Percentiles rank a stretch among this genome's conserved stretches.
phyloP scores from a whole-genome alignment of 805 yeast genomes.

The Pichia nakasei region DNA sequence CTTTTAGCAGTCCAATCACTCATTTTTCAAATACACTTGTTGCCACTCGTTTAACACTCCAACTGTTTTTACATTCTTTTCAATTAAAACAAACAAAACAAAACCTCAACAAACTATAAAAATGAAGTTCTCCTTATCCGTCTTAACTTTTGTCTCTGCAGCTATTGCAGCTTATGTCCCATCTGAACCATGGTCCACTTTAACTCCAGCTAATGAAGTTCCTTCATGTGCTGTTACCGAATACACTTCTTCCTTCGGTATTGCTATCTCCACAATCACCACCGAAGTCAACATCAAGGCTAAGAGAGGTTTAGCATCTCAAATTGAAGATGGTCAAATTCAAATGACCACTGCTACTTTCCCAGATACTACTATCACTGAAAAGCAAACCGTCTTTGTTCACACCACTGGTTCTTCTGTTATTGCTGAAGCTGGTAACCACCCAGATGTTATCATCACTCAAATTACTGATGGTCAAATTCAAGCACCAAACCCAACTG shows the following conservation, averaged over 20 bases:
- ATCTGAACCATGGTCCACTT: slow-evolving; percentile 60
- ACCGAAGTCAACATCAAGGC: slow-evolving; percentile 29
- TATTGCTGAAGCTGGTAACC: slow-evolving; percentile 25
- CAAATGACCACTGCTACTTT: slow-evolving; percentile 30
- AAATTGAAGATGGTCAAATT: slow-evolving; percentile 41
- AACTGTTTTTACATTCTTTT: not conserved
- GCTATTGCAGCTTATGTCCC: slow-evolving; percentile 58
- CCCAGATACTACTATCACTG: slow-evolving; percentile 10
- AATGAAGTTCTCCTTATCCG: slow-evolving; percentile 11
- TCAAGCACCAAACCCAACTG: slow-evolving; percentile 30
- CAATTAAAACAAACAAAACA: not conserved
- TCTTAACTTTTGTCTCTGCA: slow-evolving; percentile 38
- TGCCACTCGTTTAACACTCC: not conserved
- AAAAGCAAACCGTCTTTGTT: slow-evolving; percentile 27
- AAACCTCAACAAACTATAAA: not conserved
- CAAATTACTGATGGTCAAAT: slow-evolving; percentile 36
- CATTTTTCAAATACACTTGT: not conserved
- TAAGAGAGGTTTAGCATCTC: slow-evolving; percentile 26
- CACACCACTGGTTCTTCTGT: slow-evolving; percentile 25
- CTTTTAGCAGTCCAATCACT: not conserved
- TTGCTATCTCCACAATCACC: slow-evolving; percentile 51
- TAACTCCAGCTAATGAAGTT: slow-evolving; percentile 48
- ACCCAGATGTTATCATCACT: slow-evolving; percentile 10
- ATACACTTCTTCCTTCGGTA: slow-evolving; percentile 55
- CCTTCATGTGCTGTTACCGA: slow-evolving; percentile 44